phyloP scores from a whole-genome alignment of 768 basidiomycete genomes.

The Flagelloscypha sp. region DNA sequence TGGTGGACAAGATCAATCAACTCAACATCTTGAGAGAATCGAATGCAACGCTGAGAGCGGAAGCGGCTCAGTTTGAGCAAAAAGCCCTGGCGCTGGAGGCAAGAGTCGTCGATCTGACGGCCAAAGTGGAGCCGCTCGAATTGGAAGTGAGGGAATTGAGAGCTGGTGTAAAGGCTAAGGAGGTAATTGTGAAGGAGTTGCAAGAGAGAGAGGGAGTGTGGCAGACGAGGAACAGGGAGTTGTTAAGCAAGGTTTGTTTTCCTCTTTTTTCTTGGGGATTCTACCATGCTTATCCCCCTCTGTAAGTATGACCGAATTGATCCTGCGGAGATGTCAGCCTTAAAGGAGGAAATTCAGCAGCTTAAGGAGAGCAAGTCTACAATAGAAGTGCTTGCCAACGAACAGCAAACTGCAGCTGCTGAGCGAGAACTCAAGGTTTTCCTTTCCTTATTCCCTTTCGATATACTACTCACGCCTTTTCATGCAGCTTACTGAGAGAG shows the following conservation, averaged over 20 bases:
- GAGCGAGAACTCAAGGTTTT: no score
- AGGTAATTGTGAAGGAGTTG: constrained; percentile 56
- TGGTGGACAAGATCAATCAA: constrained; percentile 81
- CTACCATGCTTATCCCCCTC: not conserved
- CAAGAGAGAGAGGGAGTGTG: constrained; percentile 73
- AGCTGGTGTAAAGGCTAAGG: constrained; percentile 70
- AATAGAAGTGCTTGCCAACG: constrained; percentile 11
- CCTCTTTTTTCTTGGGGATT: not conserved
- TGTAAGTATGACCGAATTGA: constrained; percentile 79
- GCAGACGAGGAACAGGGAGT: constrained; percentile 77
- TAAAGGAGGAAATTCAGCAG: constrained; percentile 63
- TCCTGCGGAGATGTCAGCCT: constrained; percentile 71
- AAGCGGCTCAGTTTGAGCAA: constrained; percentile 63
- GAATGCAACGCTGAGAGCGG: constrained; percentile 76
- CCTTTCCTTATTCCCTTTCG: no score
- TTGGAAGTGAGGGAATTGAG: constrained; percentile 57
- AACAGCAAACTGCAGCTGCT: not conserved
- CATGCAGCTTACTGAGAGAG: no score
- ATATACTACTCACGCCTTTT: no score
- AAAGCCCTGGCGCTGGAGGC: constrained; percentile 59
- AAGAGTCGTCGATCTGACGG: constrained; percentile 47
- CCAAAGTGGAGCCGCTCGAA: constrained; percentile 66
- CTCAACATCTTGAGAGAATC: constrained; percentile 82
- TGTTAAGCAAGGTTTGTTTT: constrained; percentile 63
- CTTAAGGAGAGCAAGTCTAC: constrained; percentile 38